phyloP scores from a whole-genome alignment of 2,329 filamentous ascomycete species.

The Alternaria gansuensis region DNA sequence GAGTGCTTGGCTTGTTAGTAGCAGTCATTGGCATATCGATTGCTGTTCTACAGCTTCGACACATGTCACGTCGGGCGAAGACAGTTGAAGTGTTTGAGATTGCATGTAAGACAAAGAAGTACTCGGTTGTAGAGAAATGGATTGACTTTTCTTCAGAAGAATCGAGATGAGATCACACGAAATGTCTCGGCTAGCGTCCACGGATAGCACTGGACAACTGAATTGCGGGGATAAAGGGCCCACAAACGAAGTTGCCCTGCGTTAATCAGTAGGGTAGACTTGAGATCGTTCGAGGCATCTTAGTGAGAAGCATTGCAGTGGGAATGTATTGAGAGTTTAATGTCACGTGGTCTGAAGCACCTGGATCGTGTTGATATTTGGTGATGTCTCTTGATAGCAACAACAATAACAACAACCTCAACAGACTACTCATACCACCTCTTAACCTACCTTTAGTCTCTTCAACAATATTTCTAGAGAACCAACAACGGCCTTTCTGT shows the following conservation, averaged over 20 bases:
- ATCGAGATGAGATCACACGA: neutral
- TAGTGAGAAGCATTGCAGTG: neutral
- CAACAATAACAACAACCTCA: too few species aligned
- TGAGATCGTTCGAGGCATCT: neutral
- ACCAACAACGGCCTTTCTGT: too few species aligned
- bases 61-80: slow-evolving; percentile 2
- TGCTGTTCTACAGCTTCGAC: slow-evolving; percentile 15
- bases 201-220: neutral
- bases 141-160: neutral
- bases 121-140: neutral
- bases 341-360: neutral
- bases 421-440: neutral
- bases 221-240: neutral
- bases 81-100: slow-evolving; percentile 6
- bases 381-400: too few species aligned
- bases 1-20: slow-evolving; percentile 7
- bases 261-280: neutral
- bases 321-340: neutral
- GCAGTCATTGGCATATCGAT: slow-evolving; percentile 8
- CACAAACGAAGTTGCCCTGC: neutral
- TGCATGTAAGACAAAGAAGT: neutral
- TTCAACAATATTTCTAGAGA: neutral
- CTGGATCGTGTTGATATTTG: too few species aligned
- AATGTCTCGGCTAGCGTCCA: neutral
- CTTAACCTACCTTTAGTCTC: neutral